These are phyloP conservation scores for Phytophthora sp. DNA, from an alignment of 352 stramenopile species.

Conservation along the genomic window DNA sequence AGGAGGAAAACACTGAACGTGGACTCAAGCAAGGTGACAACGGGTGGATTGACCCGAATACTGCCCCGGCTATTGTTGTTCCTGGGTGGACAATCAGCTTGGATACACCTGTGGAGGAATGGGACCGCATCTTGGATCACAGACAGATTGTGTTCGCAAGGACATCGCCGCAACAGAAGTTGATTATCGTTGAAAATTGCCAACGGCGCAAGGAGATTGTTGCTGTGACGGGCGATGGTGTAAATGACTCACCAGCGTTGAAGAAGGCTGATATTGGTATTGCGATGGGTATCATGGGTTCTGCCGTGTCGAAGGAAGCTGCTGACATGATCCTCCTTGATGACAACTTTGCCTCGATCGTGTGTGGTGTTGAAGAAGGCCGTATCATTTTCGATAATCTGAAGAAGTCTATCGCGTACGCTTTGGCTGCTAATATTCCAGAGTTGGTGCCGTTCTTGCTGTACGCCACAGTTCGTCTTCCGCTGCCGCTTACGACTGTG, in stretches of 20 bases:
- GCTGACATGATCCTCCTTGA: conserved; percentile 97
- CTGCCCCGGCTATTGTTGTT: conserved; percentile 82
- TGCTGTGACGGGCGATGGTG: conserved; percentile 97
- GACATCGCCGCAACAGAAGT: conserved; percentile 94
- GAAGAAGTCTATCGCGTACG: conserved; percentile 95
- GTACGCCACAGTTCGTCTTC: conserved; percentile 87
- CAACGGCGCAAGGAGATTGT: conserved; percentile 89
- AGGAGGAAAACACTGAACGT: conserved; percentile 73
- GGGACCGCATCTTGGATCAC: conserved; percentile 86
- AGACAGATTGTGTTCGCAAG: conserved; percentile 96
- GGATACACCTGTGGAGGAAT: conserved; percentile 80
- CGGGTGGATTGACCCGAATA: conserved; percentile 77
- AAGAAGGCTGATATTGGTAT: conserved; percentile 98
- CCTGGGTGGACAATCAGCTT: conserved; percentile 83
- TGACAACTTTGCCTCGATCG: conserved; percentile 98
- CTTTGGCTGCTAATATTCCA: conserved; percentile 92
- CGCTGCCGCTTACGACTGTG: conserved; percentile 90
- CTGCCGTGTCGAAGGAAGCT: conserved; percentile 95
- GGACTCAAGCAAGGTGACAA: conserved; percentile 64
- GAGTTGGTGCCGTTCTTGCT: conserved; percentile 88
- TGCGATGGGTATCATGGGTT: conserved; percentile 98
- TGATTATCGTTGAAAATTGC: conserved; percentile 95
- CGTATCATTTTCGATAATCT: conserved; percentile 96
- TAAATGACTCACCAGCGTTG: conserved; percentile 97
- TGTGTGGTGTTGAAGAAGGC: conserved; percentile 95